Percentiles rank a stretch among this genome's conserved stretches.
These are phyloP conservation scores for Candida silvatica DNA, from an alignment of 805 yeast genomes.

Conservation along the genomic window DNA sequence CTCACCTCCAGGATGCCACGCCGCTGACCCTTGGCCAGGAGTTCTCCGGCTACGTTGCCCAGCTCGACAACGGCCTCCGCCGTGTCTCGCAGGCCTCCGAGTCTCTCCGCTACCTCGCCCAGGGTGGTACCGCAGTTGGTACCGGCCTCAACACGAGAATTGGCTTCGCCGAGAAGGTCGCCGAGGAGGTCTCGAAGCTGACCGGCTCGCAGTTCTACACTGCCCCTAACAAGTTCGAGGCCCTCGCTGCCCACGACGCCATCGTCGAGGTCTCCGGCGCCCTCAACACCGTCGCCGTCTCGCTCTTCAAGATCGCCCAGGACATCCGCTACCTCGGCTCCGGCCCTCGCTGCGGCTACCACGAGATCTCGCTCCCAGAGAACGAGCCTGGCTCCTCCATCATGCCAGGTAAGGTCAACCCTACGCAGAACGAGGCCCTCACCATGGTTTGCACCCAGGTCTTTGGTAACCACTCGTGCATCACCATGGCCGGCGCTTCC, in stretches of 20 bases:
- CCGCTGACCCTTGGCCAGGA: conserved; percentile 98
- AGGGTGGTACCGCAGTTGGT: conserved; percentile 99
- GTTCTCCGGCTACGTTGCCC: conserved; percentile 94
- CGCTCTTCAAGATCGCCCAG: conserved; percentile 93
- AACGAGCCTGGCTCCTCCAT: conserved; percentile 99
- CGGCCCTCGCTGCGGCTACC: conserved; percentile 99
- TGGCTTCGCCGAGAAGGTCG: conserved; percentile 85
- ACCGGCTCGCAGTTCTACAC: conserved; percentile 87
- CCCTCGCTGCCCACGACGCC: conserved; percentile 98
- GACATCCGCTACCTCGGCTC: conserved; percentile 97
- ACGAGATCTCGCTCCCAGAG: conserved; percentile 91
- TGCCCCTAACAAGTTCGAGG: conserved; percentile 98
- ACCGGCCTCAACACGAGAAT: conserved; percentile 93
- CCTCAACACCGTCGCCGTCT: conserved; percentile 87
- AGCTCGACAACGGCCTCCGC: conserved; percentile 80
- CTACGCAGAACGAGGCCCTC: conserved; percentile 97
- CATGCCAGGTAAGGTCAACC: conserved; percentile 99
- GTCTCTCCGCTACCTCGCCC: conserved; percentile 77
- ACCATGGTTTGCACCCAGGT: conserved; percentile 98
- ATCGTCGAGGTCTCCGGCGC: conserved; percentile 97
- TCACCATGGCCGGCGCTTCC: conserved; percentile 96
- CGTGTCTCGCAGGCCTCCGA: conserved; percentile 76
- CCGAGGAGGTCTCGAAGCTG: conserved; percentile 73
- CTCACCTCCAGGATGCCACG: conserved; percentile 98
- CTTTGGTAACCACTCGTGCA: conserved; percentile 91